Percentiles rank a stretch among this genome's conserved stretches.
These are phyloP conservation scores for Blastobotrys capitulatus DNA, from an alignment of 1,139 yeast genomes.

Conservation along the genomic window DNA sequence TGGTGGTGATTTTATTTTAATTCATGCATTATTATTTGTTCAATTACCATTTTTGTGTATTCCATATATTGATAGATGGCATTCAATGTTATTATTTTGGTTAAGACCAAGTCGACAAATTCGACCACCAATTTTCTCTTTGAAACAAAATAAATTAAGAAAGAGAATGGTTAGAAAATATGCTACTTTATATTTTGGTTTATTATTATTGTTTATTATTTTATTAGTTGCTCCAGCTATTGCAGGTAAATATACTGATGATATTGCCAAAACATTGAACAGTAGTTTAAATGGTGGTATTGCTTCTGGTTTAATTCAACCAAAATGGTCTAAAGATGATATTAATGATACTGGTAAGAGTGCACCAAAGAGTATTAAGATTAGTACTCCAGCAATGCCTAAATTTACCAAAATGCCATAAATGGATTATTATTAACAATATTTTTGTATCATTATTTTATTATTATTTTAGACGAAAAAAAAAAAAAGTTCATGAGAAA, in stretches of 20 bases:
- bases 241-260: slow-evolving; percentile 32
- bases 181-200: slow-evolving; percentile 69
- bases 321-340: slow-evolving; percentile 54
- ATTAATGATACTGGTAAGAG: slow-evolving; percentile 67
- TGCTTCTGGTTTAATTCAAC: slow-evolving; percentile 78
- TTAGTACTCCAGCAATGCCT: slow-evolving; percentile 30
- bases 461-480: too few species aligned
- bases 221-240: slow-evolving; percentile 91
- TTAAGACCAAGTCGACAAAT: slow-evolving; percentile 96
- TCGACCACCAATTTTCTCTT: slow-evolving; percentile 96
- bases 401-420: slow-evolving; percentile 27
- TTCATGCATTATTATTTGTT: slow-evolving; percentile 79
- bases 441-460: background rate
- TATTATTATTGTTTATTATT: slow-evolving; percentile 65
- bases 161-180: slow-evolving; percentile 98
- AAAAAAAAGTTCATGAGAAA: background rate
- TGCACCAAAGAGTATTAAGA: slow-evolving; percentile 28
- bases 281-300: slow-evolving; percentile 36
- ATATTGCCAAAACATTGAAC: slow-evolving; percentile 16
- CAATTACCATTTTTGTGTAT: slow-evolving; percentile 83
- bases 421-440: slow-evolving; percentile 7
- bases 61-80: slow-evolving; percentile 96
- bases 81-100: slow-evolving; percentile 98
- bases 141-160: slow-evolving; percentile 95
- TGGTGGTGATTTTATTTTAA: slow-evolving; percentile 93